phyloP scores from a whole-genome alignment of 495 filamentous ascomycete species.

The Penicillium lagena region DNA sequence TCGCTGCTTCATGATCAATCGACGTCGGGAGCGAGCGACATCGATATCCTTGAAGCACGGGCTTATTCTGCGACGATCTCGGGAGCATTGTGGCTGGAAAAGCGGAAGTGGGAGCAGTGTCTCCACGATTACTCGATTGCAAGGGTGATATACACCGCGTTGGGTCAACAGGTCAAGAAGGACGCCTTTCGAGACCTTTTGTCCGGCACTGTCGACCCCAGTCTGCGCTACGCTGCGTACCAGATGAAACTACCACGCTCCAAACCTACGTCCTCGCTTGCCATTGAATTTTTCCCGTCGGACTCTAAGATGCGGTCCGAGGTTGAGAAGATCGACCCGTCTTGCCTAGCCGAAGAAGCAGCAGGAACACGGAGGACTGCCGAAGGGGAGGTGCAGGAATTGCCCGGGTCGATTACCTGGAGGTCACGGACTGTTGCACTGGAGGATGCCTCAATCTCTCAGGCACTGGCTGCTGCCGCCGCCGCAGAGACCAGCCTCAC shows the following conservation, averaged over 20 bases:
- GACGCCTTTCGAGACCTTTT: slow-evolving; percentile 84
- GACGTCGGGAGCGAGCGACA: slow-evolving; percentile 55
- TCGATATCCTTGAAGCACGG: slow-evolving; percentile 76
- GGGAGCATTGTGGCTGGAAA: slow-evolving; percentile 77
- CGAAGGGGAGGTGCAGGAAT: slow-evolving; percentile 44
- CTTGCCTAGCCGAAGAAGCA: slow-evolving; percentile 57
- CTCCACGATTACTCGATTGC: slow-evolving; percentile 68
- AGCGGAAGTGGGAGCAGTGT: slow-evolving; percentile 76
- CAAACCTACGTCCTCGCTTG: slow-evolving; percentile 68
- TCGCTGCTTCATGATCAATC: slow-evolving; percentile 53
- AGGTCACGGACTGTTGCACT: slow-evolving; percentile 79
- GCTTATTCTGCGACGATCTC: slow-evolving; percentile 72
- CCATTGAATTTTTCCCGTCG: slow-evolving; percentile 64
- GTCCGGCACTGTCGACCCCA: slow-evolving; percentile 81
- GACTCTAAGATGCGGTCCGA: slow-evolving; percentile 55
- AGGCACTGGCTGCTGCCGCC: slow-evolving; percentile 55
- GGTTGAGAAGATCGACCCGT: slow-evolving; percentile 67
- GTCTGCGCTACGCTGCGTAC: slow-evolving; percentile 90
- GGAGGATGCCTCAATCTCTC: slow-evolving; percentile 87
- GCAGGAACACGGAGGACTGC: slow-evolving; percentile 48
- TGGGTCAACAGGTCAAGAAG: slow-evolving; percentile 55
- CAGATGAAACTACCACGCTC: slow-evolving; percentile 80
- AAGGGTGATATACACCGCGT: slow-evolving; percentile 72
- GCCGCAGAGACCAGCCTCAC: slow-evolving; percentile 48
- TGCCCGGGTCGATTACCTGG: slow-evolving; percentile 80